A percentile compares a stretch with the other conserved stretches of the same genome.
phyloP scores from a whole-genome alignment of 345 rosid genomes.

The Fremontodendron californicum region DNA sequence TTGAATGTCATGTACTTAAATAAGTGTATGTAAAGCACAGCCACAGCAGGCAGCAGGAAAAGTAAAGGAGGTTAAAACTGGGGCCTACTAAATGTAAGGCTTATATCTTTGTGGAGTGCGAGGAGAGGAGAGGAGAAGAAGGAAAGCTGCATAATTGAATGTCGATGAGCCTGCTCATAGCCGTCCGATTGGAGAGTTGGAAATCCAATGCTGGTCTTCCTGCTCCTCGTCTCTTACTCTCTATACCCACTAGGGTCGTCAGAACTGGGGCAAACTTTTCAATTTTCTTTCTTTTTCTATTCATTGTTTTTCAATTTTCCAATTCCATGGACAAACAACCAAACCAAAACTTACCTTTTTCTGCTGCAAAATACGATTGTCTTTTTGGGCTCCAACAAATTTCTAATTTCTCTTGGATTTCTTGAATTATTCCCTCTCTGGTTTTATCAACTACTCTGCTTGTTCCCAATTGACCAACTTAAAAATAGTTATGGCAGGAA shows the following conservation, averaged over 20 bases:
- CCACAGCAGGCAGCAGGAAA: too few relatives aligned
- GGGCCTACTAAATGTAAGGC: too few relatives aligned
- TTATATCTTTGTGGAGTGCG: too few relatives aligned
- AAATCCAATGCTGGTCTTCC: conserved; percentile 17
- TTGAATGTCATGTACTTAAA: too few relatives aligned
- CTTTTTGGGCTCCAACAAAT: not conserved
- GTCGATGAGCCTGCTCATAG: conserved; percentile 12
- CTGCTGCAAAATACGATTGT: not conserved
- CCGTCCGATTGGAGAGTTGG: conserved; percentile 15
- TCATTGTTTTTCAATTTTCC: not conserved
- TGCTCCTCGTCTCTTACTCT: conserved; percentile 26
- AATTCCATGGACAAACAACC: too few relatives aligned
- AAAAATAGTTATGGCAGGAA: too few relatives aligned
- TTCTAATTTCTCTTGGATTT: not conserved
- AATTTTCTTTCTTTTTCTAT: too few relatives aligned
- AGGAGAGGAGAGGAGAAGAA: not conserved
- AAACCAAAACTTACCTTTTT: not conserved
- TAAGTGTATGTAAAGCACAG: too few relatives aligned
- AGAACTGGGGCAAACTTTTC: conserved; percentile 57
- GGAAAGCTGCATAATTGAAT: not conserved
- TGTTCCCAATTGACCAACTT: not conserved
- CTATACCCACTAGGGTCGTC: conserved; percentile 65
- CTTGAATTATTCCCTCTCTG: not conserved
- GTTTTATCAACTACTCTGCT: too few relatives aligned
- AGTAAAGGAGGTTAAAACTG: too few relatives aligned